Evolutionary conservation across 371 early-diverging fungal species (phyloP).

Genomic region (Mucor mucedo): DNA sequence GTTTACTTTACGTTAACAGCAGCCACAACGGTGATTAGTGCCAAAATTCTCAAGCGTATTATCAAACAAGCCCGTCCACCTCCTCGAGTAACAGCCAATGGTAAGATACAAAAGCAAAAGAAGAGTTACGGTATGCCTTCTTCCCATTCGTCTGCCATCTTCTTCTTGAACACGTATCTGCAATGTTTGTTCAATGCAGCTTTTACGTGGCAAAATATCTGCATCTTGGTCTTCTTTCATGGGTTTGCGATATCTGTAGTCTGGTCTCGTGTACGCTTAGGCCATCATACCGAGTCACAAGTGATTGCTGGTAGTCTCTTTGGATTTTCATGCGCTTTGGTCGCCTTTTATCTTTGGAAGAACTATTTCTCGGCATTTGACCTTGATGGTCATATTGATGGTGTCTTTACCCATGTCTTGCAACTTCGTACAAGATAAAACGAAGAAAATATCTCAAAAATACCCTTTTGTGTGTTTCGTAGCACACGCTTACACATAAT

Average conservation of each 20-base stretch:
- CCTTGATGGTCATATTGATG: neutral
- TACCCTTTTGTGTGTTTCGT: too few species aligned
- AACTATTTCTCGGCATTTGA: neutral
- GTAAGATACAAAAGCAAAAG: slow-evolving; percentile 4
- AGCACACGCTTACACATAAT: too few species aligned
- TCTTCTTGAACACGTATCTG: slow-evolving; percentile 66
- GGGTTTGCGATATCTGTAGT: slow-evolving; percentile 49
- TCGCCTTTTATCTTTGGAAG: slow-evolving; percentile 46
- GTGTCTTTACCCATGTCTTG: neutral
- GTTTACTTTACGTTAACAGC: slow-evolving; percentile 38
- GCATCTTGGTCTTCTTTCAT: slow-evolving; percentile 22
- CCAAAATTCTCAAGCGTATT: slow-evolving; percentile 52
- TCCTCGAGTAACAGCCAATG: neutral
- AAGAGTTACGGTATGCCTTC: slow-evolving; percentile 77
- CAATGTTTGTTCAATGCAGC: slow-evolving; percentile 18
- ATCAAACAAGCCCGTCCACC: slow-evolving; percentile 54
- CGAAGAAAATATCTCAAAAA: too few species aligned
- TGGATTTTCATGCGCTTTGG: slow-evolving; percentile 41
- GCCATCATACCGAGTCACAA: slow-evolving; percentile 57
- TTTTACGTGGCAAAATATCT: slow-evolving; percentile 2
- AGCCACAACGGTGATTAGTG: slow-evolving; percentile 31
- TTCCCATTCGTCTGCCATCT: slow-evolving; percentile 75
- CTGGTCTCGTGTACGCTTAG: slow-evolving; percentile 60
- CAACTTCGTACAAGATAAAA: neutral
- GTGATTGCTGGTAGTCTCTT: slow-evolving; percentile 53